phyloP scores from a whole-genome alignment of 352 stramenopile species.

The Phytopythium kandeliae region DNA sequence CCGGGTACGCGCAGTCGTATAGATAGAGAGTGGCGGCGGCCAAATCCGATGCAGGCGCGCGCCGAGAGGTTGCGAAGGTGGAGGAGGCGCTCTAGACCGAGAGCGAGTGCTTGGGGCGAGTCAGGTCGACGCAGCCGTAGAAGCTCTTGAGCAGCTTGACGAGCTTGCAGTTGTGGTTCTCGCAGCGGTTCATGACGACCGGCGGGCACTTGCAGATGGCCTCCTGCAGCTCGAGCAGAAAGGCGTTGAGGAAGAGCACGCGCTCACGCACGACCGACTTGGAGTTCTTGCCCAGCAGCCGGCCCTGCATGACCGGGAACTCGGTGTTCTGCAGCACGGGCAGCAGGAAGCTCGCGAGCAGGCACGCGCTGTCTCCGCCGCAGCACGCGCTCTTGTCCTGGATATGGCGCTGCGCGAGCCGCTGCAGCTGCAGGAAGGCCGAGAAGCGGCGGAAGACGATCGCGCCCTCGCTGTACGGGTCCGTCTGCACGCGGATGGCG shows the following conservation, averaged over 20 bases:
- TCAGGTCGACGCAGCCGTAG: conserved; percentile 57
- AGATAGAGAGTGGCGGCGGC: conserved; percentile 1
- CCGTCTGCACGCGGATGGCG: conserved; percentile 68
- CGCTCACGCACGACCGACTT: conserved; percentile 71
- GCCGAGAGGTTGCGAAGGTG: not conserved
- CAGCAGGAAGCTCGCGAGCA: conserved; percentile 64
- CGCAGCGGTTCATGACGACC: conserved; percentile 63
- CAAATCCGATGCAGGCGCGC: not conserved
- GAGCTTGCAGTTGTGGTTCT: conserved; percentile 79
- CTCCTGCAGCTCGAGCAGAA: conserved; percentile 69
- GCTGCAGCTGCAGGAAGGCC: conserved; percentile 80
- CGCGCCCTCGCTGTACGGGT: conserved; percentile 43
- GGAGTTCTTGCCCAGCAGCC: conserved; percentile 78
- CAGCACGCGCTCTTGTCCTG: conserved; percentile 58
- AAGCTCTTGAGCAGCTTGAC: conserved; percentile 86
- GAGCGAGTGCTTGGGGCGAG: conserved; percentile 30
- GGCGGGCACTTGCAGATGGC: conserved; percentile 73
- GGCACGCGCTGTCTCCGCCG: conserved; percentile 53
- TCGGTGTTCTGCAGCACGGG: conserved; percentile 66
- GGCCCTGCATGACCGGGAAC: conserved; percentile 66
- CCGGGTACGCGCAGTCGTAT: conserved; percentile 2
- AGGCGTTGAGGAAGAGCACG: conserved; percentile 80
- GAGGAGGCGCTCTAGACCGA: conserved; percentile 28
- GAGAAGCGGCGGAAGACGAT: conserved; percentile 85
- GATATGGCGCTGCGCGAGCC: conserved; percentile 62